Percentiles rank a stretch among this genome's conserved stretches.
Evolutionary conservation across 306 rosid genomes (phyloP).

Genomic region (Vigna radiata): DNA sequence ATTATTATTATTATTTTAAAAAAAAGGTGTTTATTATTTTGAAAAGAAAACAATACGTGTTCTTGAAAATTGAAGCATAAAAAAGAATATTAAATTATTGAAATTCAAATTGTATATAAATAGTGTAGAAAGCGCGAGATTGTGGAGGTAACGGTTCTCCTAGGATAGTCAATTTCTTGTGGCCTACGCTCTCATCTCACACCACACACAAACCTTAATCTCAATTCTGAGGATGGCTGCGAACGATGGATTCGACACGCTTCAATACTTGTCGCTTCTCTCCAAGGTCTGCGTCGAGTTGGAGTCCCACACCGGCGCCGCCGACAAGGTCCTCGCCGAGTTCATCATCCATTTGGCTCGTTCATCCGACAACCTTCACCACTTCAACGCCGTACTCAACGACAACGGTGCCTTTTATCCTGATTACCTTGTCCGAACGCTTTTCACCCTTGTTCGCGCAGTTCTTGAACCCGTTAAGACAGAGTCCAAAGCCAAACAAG

Average conservation of each 20-base stretch:
- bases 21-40: too few species aligned
- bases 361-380: conserved; percentile 59
- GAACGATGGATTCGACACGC: conserved; percentile 58
- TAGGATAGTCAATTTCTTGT: too few species aligned
- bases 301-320: conserved; percentile 73
- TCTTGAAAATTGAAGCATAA: too few species aligned
- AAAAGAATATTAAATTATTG: too few species aligned
- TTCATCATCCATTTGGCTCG: conserved; percentile 74
- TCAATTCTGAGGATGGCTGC: conserved; percentile 35
- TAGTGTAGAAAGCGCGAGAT: too few species aligned
- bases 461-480: conserved; percentile 64
- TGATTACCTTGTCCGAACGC: conserved; percentile 67
- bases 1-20: too few species aligned
- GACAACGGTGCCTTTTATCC: conserved; percentile 77
- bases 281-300: conserved; percentile 82
- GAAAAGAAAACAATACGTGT: too few species aligned
- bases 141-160: too few species aligned
- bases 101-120: too few species aligned
- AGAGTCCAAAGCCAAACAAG: conserved; percentile 68
- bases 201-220: not conserved
- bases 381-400: conserved; percentile 65
- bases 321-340: conserved; percentile 79
- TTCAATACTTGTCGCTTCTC: conserved; percentile 74
- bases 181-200: too few species aligned
- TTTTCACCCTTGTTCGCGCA: conserved; percentile 68